phyloP scores from a whole-genome alignment of 768 basidiomycete species.

The Baorangia bicolor region DNA sequence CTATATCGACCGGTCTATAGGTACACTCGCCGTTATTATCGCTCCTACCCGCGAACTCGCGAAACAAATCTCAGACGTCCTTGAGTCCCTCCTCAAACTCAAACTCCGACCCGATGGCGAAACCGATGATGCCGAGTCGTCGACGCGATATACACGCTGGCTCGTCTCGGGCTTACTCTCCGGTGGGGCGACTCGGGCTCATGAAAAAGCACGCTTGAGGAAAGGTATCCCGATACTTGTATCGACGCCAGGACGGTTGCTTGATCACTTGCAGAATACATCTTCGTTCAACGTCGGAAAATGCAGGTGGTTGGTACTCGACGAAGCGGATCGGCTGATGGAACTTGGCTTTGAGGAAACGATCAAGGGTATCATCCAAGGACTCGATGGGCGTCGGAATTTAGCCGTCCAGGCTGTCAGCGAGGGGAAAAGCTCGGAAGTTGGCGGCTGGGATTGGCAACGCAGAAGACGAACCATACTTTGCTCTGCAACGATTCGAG shows the following conservation, averaged over 20 bases:
- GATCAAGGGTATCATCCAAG: conserved; percentile 83
- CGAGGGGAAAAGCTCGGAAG: conserved; percentile 67
- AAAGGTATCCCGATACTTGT: conserved; percentile 96
- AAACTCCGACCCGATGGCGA: conserved; percentile 63
- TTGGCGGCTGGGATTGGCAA: conserved; percentile 86
- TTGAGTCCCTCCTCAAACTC: conserved; percentile 76
- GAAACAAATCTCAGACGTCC: conserved; percentile 95
- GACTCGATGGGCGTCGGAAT: conserved; percentile 78
- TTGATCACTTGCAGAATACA: conserved; percentile 97
- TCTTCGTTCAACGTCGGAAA: conserved; percentile 90
- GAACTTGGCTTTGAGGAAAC: conserved; percentile 98
- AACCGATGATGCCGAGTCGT: conserved; percentile 44
- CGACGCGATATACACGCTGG: conserved; percentile 73
- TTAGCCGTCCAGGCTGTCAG: conserved; percentile 66
- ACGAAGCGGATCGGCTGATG: conserved; percentile 97
- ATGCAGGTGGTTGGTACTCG: conserved; percentile 93
- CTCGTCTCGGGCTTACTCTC: conserved; percentile 90
- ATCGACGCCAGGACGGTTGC: conserved; percentile 89
- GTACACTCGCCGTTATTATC: conserved; percentile 91
- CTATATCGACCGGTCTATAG: conserved; percentile 92
- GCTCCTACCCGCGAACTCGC: conserved; percentile 96
- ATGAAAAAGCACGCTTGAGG: conserved; percentile 93
- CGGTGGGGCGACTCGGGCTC: conserved; percentile 90
- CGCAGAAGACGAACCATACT: conserved; percentile 79
- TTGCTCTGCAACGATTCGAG: conserved; percentile 95